Evolutionary conservation across 106 monocot genomes (phyloP).

Genomic region (Phalaenopsis equestris): DNA sequence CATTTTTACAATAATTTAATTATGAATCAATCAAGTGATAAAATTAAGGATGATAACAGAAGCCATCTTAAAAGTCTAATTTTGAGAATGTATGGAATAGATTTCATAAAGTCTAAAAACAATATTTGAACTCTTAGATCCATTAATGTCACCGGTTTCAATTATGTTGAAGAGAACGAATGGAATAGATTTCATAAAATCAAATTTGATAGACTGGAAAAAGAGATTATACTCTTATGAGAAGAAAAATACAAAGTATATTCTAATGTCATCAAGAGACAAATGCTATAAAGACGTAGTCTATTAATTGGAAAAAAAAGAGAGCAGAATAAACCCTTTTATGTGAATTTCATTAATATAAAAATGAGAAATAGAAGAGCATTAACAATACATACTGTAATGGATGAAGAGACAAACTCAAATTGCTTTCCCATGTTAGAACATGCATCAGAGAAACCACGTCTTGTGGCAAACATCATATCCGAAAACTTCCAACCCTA

Average conservation of each 20-base stretch:
- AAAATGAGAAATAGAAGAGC: neutral
- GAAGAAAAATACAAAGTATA: neutral
- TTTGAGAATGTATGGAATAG: neutral
- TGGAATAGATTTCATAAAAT: neutral
- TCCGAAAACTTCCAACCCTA: slow-evolving; percentile 46
- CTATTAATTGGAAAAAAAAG: neutral
- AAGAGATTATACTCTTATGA: neutral
- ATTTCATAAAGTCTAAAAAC: no score
- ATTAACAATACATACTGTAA: slow-evolving; percentile 18
- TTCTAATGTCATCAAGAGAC: neutral
- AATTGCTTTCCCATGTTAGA: slow-evolving; percentile 25
- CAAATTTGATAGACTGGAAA: neutral
- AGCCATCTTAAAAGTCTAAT: neutral
- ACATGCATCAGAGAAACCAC: slow-evolving; percentile 30
- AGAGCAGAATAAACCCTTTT: neutral
- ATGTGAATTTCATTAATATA: neutral
- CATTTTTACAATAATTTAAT: neutral
- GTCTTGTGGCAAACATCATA: slow-evolving; percentile 41
- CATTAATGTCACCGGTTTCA: neutral
- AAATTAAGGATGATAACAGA: neutral
- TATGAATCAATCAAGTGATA: neutral
- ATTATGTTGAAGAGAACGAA: neutral
- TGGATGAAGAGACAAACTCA: slow-evolving; percentile 28
- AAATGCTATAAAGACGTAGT: neutral
- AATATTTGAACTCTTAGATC: neutral